Base-by-base conservation (phyloP, 83 land plant species). In the Picea mariana region DNA sequence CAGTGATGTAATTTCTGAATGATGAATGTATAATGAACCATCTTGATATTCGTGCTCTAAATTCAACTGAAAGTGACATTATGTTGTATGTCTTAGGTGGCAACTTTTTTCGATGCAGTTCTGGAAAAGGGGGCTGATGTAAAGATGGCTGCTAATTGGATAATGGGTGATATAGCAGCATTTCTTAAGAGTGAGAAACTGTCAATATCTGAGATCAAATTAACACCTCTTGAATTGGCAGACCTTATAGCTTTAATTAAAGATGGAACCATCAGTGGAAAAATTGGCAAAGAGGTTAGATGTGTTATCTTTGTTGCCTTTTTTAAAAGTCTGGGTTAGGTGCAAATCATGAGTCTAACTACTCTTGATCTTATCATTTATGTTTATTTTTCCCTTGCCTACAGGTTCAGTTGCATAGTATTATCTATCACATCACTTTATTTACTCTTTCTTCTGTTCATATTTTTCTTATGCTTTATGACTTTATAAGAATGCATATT, bases 81-180 rank as follows among this genome's bases (percentile, higher is more conserved):
- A 6, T 77, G 38, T 62, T 86, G 77, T 71, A 67, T 65, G 16
- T 83, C 16, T 47, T 88, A 97, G 99, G 94, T 95, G 76, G 95
- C 94, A 66, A 80, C 82, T 16, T 97, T 89, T 85, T 97, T 97
- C 78, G 99, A 97, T 90, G 88, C 85, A 13, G 86, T 91, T 55
- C 67, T 95, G 83, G 85, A 80, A 79, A 87, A 85, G 34, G 96
- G 96, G 40, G 91, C 94, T 82, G 99, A 97, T 82, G 86, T 87
- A 67, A 97, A 97, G 83, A 77, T 86, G 82, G 93, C 93, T 83
- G 92, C 99, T 55, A 97, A 95, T 72, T 97, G 99, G 99, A 92
- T 97, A 34, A 97, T 97, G 99, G 95, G 99, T 75, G 99, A 95
- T 81, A 90, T 95, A 81, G 89, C 96, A 81, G 98, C 98, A 16